These are phyloP conservation scores for Candida khao-thaluensis DNA, from an alignment of 805 yeast species.

Conservation along the genomic window DNA sequence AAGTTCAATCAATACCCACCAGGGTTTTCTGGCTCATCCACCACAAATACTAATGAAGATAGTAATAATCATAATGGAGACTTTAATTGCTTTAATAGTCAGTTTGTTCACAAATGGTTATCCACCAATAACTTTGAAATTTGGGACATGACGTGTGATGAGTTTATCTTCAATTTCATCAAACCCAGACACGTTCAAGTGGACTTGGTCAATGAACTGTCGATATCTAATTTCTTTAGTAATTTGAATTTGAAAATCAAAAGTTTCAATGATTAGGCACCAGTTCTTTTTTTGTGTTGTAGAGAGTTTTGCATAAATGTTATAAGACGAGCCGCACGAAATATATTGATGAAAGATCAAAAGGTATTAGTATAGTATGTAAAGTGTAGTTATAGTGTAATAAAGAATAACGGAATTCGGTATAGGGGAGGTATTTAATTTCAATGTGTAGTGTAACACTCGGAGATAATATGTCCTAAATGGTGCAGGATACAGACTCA, in stretches of 20 bases:
- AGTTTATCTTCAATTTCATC: constrained; percentile 43
- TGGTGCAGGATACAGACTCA: too few species aligned
- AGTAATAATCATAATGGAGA: constrained; percentile 26
- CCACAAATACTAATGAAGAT: constrained; percentile 15
- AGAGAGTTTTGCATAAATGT: too few species aligned
- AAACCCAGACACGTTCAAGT: constrained; percentile 37
- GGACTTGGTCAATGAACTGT: constrained; percentile 14
- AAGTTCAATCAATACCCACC: constrained; percentile 40
- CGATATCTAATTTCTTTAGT: constrained; percentile 26
- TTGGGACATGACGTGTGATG: constrained; percentile 43
- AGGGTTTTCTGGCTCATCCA: constrained; percentile 26
- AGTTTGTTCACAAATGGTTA: constrained; percentile 36
- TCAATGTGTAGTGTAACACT: too few species aligned
- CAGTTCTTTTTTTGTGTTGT: too few species aligned
- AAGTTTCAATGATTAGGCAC: constrained; percentile 8
- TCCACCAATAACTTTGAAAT: constrained; percentile 35
- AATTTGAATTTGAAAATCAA: constrained; percentile 18
- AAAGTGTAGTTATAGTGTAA: too few species aligned
- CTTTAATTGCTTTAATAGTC: constrained; percentile 27
- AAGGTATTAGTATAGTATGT: too few species aligned
- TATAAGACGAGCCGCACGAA: too few species aligned
- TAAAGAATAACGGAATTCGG: too few species aligned
- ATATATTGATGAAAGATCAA: too few species aligned
- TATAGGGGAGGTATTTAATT: too few species aligned
- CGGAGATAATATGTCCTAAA: too few species aligned